These are phyloP conservation scores for Botrytis aclada DNA, from an alignment of 2,329 filamentous ascomycete species.

Conservation along the genomic window DNA sequence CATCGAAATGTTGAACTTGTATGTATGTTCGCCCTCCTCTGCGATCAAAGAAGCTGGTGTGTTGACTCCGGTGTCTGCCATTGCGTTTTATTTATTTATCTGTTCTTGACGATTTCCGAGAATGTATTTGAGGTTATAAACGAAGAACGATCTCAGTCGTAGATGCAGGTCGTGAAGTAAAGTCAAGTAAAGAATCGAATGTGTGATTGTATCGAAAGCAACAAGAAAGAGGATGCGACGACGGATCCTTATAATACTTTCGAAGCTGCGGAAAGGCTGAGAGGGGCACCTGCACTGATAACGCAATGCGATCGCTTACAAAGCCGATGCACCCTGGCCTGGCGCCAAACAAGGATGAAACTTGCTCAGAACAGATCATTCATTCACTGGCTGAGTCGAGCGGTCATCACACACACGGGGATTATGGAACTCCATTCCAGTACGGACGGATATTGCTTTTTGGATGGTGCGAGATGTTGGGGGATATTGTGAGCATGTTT, in stretches of 20 bases:
- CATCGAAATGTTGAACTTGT: conserved; percentile 96
- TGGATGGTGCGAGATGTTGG: neutral
- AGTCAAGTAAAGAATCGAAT: neutral
- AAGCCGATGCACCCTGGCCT: neutral
- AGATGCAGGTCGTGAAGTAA: neutral
- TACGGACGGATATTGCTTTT: neutral
- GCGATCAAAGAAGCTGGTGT: conserved; percentile 13
- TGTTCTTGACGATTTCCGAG: neutral
- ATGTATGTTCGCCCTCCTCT: conserved; percentile 58
- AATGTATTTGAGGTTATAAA: neutral
- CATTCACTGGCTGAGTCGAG: neutral
- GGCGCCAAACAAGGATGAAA: conserved; percentile 16
- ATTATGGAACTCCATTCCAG: neutral
- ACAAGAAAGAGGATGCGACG: neutral
- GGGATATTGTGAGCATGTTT: conserved; percentile 11
- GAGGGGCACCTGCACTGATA: conserved; percentile 3
- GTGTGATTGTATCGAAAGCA: neutral
- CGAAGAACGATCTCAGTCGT: neutral
- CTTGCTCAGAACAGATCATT: conserved; percentile 19
- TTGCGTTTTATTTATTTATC: neutral
- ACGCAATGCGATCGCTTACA: conserved; percentile 7
- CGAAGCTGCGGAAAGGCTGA: neutral
- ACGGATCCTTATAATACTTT: neutral
- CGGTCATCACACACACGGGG: neutral
- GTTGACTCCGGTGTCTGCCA: conserved; percentile 13